Base-by-base conservation (phyloP, 306 rosid genomes). In the Cicer pinnatifidum region DNA sequence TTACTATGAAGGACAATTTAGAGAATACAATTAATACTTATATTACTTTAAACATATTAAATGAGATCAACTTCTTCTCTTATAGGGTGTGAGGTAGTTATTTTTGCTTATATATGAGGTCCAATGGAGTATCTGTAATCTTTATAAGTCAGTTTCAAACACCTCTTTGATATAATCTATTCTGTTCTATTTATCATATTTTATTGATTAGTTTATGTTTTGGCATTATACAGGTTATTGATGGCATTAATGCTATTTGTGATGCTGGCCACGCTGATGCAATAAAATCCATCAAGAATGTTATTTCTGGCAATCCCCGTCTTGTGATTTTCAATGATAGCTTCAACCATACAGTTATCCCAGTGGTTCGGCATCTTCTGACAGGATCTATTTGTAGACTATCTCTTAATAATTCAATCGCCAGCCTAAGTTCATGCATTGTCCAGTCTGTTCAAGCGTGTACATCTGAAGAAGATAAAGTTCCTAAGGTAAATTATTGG, bases 341-440 rank as follows among this genome's bases (percentile, higher is more conserved):
- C 80, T 48, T 72, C 51, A 81, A 75, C 33, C 69, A 69, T 74
- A 52, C 78, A 2, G 77, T 84, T 74, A 78, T 85, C 56, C 85
- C 89, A 4, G 28, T 80, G 64, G 77, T 91, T 81, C 92, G 53
- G 72, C 44, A 82, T 79, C 89, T 91, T 82, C 63, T 90, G 28
- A 50, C 48, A 0, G 86, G 95, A 80, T 56, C 95, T 47, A 66
- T 88, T 56, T 84, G 78, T 81, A 86, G 90, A 81, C 81, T 94
- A 56, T 89, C 91, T 75, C 78, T 80, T 17, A 77, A 82, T 58
- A 78, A 79, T 77, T 78, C 91, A 60, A 40, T 88, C 57, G 48
- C 85, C 76, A 80, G 92, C 89, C 86, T 56, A 85, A 84, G 97
- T 85, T 90, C 94, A 60, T 85, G 89, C 84, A 83, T 86, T 82